Evolutionary conservation across 2,329 filamentous ascomycete species (phyloP).

Genomic region (Colletotrichum eleusines): DNA sequence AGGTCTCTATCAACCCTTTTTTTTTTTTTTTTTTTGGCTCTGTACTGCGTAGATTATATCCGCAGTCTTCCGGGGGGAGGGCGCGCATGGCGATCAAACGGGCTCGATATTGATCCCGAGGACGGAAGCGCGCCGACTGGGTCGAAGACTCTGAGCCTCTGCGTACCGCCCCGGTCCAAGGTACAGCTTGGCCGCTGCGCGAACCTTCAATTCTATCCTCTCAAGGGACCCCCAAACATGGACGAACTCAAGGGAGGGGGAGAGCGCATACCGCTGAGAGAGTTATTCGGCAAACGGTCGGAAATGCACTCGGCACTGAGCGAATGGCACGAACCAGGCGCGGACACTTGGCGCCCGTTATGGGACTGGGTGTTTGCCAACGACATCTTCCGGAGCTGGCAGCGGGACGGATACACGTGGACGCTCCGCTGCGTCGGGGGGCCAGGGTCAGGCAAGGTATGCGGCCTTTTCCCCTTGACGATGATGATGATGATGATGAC

Average conservation of each 20-base stretch:
- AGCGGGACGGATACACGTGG: constrained; percentile 6
- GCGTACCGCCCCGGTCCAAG: background rate
- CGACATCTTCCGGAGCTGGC: constrained; percentile 24
- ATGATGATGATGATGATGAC: no score
- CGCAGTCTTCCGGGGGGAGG: background rate
- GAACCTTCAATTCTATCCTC: background rate
- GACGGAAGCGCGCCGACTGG: background rate
- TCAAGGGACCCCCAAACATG: background rate
- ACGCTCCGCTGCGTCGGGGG: constrained; percentile 21
- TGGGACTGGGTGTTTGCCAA: constrained; percentile 17
- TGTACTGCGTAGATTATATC: no score
- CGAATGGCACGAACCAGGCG: constrained; percentile 11
- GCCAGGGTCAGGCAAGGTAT: constrained; percentile 32
- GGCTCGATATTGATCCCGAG: background rate
- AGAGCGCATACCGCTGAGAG: background rate
- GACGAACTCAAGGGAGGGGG: background rate
- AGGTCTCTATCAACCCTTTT: background rate
- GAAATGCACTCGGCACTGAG: constrained; percentile 18
- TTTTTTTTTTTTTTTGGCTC: no score
- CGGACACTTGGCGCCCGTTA: constrained; percentile 16
- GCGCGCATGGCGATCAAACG: background rate
- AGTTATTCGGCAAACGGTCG: constrained; percentile 8
- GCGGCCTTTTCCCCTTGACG: background rate
- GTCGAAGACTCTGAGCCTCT: background rate
- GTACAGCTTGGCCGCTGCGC: constrained; percentile 4